Base-by-base conservation (phyloP, 805 yeast species). In the Wickerhamomyces xylosicus region DNA sequence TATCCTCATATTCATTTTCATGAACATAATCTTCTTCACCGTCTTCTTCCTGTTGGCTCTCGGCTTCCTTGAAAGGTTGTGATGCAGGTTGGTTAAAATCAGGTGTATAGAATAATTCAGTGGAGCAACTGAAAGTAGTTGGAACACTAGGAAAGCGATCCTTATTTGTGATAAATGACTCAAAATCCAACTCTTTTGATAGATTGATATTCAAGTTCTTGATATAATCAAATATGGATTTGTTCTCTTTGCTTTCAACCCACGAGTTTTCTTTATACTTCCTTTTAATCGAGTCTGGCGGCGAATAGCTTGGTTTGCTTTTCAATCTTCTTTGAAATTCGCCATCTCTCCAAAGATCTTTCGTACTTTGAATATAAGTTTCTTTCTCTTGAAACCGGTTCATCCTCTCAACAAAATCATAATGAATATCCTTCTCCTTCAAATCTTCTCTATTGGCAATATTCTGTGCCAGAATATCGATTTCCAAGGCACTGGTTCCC, bases 401-500 rank as follows among this genome's bases (percentile, higher is more conserved):
- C 16, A 48, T 35, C 33, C 58, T 55, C 41, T 70, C 78, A 2
- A 59, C 39, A 41, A 79, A 71, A 38, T 67, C 64, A 40, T 66
- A 57, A 51, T 81, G 87, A 5, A 74, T 46, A 38, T 70, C 62
- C 25, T 77, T 52, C 41, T 67, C 69, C 4, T 47, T 49, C 9
- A 79, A 35, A 0, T 59, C 60, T 1, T 49, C 38, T 19, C 87
- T 58, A 53, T 89, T 87, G 8, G 59, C 25, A 11, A 90, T 80
- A 55, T 69, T 61, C n/a, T 62, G 67, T 0, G 86, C 78, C 5
- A 66, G 48, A 1, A 80, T 60, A 55, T 90, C 97, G 13, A 87
- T 52, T 53, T 90, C 97, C 5, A 86, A 53, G 9, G 78, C 59
- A 4, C 80, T 66, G 42, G 74, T 64, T 0, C 87, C 82, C 38